Conservation (phyloP, 129 eudicot species). For the Mikania micrantha region DNA sequence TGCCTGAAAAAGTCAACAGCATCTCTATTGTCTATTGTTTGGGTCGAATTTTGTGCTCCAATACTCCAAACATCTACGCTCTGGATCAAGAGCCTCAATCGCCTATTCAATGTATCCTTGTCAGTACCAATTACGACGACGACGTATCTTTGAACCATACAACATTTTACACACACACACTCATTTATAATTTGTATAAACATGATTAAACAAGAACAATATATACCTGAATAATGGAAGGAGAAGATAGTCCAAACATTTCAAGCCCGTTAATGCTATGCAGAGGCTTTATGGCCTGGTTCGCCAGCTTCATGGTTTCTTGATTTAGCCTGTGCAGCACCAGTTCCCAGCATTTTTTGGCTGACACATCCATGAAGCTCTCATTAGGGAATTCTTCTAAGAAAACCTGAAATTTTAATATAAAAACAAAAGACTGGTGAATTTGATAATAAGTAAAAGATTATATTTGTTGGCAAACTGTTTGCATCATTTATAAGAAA, state of each 20-base stretch:
- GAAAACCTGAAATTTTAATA: slow-evolving; percentile 41
- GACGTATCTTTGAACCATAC: too few species aligned
- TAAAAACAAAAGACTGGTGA: not conserved
- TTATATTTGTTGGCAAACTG: not conserved
- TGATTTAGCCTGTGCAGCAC: slow-evolving; percentile 41
- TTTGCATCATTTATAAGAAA: too few species aligned
- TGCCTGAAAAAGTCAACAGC: slow-evolving; percentile 1
- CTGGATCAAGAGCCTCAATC: slow-evolving; percentile 47
- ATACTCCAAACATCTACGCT: slow-evolving; percentile 40
- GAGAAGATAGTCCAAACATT: slow-evolving; percentile 67
- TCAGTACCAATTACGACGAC: too few species aligned
- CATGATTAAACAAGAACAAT: not conserved
- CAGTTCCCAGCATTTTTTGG: slow-evolving; percentile 61
- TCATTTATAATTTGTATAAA: not conserved
- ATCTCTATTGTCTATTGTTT: slow-evolving; percentile 14
- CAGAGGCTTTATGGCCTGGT: slow-evolving; percentile 23
- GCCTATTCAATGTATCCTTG: slow-evolving; percentile 21
- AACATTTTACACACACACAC: not conserved
- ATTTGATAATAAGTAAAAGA: not conserved
- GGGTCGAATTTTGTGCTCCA: slow-evolving; percentile 32
- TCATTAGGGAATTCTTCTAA: slow-evolving; percentile 50
- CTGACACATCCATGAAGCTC: slow-evolving; percentile 39
- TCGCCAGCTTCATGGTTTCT: slow-evolving; percentile 32
- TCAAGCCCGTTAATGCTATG: slow-evolving; percentile 42
- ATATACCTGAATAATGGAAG: slow-evolving; percentile 42